These are phyloP conservation scores for Malus orientalis DNA, from an alignment of 306 rosid genomes.

Conservation along the genomic window DNA sequence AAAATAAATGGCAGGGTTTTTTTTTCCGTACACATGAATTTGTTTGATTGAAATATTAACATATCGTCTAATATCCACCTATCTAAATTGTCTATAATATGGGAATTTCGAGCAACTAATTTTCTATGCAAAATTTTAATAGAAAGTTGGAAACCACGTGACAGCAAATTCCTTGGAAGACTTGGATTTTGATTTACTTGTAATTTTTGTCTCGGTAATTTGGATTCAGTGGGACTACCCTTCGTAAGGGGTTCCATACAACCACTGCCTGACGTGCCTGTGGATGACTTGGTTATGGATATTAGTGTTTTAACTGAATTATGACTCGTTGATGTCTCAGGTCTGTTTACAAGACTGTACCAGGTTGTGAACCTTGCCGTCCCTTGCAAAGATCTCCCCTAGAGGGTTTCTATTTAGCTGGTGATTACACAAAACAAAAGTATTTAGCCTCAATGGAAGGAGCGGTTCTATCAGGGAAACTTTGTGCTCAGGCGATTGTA, in stretches of 20 bases:
- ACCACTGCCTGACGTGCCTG: not conserved
- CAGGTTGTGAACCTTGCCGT: slow-evolving; percentile 87
- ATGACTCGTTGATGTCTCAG: slow-evolving; percentile 30
- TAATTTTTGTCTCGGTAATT: not conserved
- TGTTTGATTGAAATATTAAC: not conserved
- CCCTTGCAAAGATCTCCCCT: slow-evolving; percentile 88
- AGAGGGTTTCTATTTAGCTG: slow-evolving; percentile 91
- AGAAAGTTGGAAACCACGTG: not conserved
- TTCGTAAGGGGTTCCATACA: not conserved
- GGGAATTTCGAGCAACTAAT: not conserved
- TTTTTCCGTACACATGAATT: not conserved
- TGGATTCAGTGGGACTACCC: not conserved
- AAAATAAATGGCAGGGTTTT: not conserved
- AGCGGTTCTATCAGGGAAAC: slow-evolving; percentile 93
- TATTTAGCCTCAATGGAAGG: slow-evolving; percentile 99
- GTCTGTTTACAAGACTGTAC: slow-evolving; percentile 90
- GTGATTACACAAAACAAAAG: slow-evolving; percentile 93
- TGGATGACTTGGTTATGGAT: not conserved
- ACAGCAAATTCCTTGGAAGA: not conserved
- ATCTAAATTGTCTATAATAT: not conserved
- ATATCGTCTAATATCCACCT: not conserved
- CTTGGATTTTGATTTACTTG: not conserved
- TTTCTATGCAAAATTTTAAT: not conserved
- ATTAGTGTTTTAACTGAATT: not conserved
- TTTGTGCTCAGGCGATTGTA: slow-evolving; percentile 91